Evolutionary conservation across 2,329 filamentous ascomycete species (phyloP), one percentile per base, ranked within the genome.

Genomic region (Aspergillus ustus): DNA sequence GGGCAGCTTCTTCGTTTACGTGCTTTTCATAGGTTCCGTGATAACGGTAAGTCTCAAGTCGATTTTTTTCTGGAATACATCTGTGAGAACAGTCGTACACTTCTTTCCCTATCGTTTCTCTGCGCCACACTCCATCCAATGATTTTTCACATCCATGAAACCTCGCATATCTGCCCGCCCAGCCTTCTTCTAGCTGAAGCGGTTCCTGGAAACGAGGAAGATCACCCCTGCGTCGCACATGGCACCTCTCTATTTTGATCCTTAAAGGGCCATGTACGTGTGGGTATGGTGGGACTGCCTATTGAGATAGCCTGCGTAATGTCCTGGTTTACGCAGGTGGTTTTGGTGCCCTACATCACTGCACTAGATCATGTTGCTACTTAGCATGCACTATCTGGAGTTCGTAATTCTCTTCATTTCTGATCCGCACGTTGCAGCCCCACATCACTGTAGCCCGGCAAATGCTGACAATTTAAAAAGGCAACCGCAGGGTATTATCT

Each of bases 121-220:
- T 44, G 22, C 46, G 19, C 46, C 31, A 53, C 63, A 45, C 45
- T 45, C 45, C 25, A 57, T 55, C 54, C 62, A 59, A 65, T 61
- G 60, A 57, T 51, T 65, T 66, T 60, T 63, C 67, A 64, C 69
- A 65, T 43, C 44, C 66, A 62, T 58, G 63, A 40, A 75, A 86
- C 87, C 87, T 89, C 86, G 81, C 81, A 84, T 79, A 91, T 91
- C 89, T 92, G 89, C 89, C 89, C 89, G 89, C 85, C 87, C 89
- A 91, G 89, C 84, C 74, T 69, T 66, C 72, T 63, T 80, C 85
- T 89, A 87, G 83, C 89, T 91, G 89, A 89, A 84, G 78, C 89
- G 89, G 89, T 92, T 92, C 89, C 89, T 92, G 89, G 82, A 91
- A 88, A 80, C 83, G 89, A 92, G 89, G 89, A 84, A 92, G 89